Percentiles rank a stretch among this genome's conserved stretches.
These are phyloP conservation scores for Mortierella sp. DNA, from an alignment of 371 early-diverging fungal species.

Conservation along the genomic window DNA sequence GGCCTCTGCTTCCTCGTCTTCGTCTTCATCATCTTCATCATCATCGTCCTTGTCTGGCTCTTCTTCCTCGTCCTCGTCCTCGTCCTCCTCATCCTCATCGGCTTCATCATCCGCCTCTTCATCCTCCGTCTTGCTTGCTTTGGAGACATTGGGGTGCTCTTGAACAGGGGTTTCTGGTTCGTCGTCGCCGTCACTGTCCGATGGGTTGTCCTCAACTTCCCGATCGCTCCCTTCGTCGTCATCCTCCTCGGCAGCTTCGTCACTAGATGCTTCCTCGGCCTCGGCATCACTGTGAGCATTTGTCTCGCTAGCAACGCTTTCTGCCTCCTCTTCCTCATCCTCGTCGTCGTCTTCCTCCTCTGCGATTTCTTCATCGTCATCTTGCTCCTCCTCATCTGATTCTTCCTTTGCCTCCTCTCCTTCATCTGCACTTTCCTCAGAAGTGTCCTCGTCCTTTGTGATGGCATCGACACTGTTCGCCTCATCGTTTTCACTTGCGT, in stretches of 20 bases:
- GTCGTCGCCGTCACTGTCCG: not conserved
- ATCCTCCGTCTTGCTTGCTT: not conserved
- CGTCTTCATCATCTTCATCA: conserved; percentile 7
- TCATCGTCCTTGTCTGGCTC: not conserved
- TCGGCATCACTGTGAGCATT: conserved; percentile 8
- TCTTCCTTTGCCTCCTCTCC: conserved; percentile 40
- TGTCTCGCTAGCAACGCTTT: not conserved
- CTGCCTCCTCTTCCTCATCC: not conserved
- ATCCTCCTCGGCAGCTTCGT: conserved; percentile 7
- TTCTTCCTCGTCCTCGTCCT: not conserved
- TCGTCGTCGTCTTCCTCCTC: not conserved
- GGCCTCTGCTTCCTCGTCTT: not conserved
- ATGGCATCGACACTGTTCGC: not conserved
- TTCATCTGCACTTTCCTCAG: conserved; percentile 25
- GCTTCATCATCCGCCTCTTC: conserved; percentile 2
- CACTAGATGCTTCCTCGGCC: conserved; percentile 2
- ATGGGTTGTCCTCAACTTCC: not conserved
- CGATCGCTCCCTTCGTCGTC: conserved; percentile 2
- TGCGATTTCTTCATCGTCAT: conserved; percentile 4
- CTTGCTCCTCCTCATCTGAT: not conserved
- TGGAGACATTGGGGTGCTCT: not conserved
- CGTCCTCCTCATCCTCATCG: conserved; percentile 2
- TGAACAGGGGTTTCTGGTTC: too few relatives aligned
- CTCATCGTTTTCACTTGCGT: not conserved
- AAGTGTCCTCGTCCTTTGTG: not conserved